Base-by-base conservation (phyloP, 2,329 filamentous ascomycete species). In the Trichoderma sp. region DNA sequence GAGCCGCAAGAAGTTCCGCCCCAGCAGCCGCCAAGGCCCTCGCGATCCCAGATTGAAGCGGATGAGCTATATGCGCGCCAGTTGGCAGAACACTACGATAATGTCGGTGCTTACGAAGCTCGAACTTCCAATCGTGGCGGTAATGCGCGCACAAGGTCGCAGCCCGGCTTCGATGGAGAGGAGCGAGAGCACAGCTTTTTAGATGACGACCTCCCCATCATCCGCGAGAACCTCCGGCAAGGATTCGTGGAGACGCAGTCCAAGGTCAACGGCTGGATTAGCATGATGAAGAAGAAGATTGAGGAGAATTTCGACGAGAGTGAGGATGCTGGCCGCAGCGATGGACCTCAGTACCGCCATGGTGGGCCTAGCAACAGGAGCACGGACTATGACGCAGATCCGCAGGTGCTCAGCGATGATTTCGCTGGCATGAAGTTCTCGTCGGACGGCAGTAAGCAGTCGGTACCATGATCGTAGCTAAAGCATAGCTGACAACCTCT, bases 311-410 rank as follows among this genome's bases (percentile, higher is more conserved):
- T 94, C 69, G 87, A 91, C 66, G 91, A 94, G 28, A 87, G 89
- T 8, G 87, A 90, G 66, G 87, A 80, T 39, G 54, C 71, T 11
- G 69, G 72, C n/a, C 76, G 76, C 64, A 68, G 73, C 59, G 74
- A 76, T 37, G 77, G 75, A 24, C 75, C 78, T 64, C 76, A 76
- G 6, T 74, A 73, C 66, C 77, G 88, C 63, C 88, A 85, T 66
- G 87, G 86, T 14, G 90, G 92, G 72, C 79, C 84, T 58, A 85
- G 85, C 70, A 86, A 91, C 74, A 87, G 91, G 74, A 97, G 94
- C 77, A 91, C 91, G 51, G 95, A 98, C 78, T 99, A 99, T 77
- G 96, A 99, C 78, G 94, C 94, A 32, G 96, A 99, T 77, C 96
- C 95, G 34, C 89, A 94, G 77, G 89, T 98, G 46, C 84, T 99